Base-by-base conservation (phyloP, 2,329 filamentous ascomycete genomes). In the Diplodia mutila region DNA sequence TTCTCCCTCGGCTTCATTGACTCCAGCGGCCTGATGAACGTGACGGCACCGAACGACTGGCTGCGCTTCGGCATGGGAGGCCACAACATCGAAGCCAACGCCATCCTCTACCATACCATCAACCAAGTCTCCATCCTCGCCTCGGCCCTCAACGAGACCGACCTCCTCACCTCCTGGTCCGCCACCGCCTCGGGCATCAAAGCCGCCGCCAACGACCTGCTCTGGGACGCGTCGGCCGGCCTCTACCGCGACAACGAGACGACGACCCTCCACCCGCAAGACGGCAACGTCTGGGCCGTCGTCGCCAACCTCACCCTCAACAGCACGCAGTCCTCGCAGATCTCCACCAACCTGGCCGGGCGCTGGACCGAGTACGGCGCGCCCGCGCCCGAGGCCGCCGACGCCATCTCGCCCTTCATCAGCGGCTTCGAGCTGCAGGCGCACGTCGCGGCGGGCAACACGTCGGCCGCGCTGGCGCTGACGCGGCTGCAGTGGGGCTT, bases 401-500 rank as follows among this genome's bases (percentile, higher is more conserved):
- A 85, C 0, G 87, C 88, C 70, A 80, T 89, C 39, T 85, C 84
- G 2, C 85, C 85, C 0, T 89, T 88, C 73, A 85, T 87, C 65
- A 84, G 84, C 11, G 85, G 83, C 21, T 85, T 88, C 70, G 87
- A 90, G 72, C 80, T 89, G 29, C 84, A 86, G 73, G 86, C 82
- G 1, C 87, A 89, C 70, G 77, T 89, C 4, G 74, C 78, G 0
- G 82, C 82, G 0, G 79, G 81, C 0, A 79, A 83, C 68, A 74
- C 86, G 0, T 73, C 77, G 9, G 83, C 86, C 29, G 86, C 87
- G 0, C 76, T 90, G 0, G 80, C 85, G 9, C 80, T 89, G 18
- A 84, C 89, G 37, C 83, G 86, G 4, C 77, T 78, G 12, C 81
- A 80, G 63, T 89, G 87, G 87, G 87, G 87, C 11, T 88, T 85